These are phyloP conservation scores for Phytophthora colocasiae DNA, from an alignment of 352 stramenopile species.

Conservation along the genomic window DNA sequence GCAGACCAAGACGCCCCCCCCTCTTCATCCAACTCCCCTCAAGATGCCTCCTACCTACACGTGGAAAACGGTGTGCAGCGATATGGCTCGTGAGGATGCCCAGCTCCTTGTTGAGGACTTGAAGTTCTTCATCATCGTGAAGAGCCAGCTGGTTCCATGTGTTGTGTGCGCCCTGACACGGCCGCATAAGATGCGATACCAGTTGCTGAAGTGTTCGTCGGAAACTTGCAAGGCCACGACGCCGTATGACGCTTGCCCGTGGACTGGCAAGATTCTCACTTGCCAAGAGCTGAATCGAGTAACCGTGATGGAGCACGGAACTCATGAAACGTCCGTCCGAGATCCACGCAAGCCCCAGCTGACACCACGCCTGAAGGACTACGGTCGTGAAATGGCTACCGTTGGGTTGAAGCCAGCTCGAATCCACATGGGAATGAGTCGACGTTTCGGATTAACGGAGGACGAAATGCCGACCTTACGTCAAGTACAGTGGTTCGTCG, in stretches of 20 bases:
- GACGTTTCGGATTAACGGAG: not conserved
- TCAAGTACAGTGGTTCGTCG: slow-evolving; percentile 2
- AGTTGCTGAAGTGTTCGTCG: slow-evolving; percentile 1
- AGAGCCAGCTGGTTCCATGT: not conserved
- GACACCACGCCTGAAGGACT: not conserved
- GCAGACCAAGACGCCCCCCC: not conserved
- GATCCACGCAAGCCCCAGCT: not conserved
- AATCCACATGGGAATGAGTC: not conserved
- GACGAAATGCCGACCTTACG: not conserved
- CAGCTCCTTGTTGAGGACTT: not conserved
- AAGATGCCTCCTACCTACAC: not conserved
- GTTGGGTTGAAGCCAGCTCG: not conserved
- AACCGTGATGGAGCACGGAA: not conserved
- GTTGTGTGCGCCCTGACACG: not conserved
- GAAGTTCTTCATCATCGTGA: not conserved
- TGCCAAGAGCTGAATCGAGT: slow-evolving; percentile 4
- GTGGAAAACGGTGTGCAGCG: not conserved
- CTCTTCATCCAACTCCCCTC: not conserved
- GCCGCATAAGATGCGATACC: not conserved
- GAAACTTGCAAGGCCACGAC: slow-evolving; percentile 4
- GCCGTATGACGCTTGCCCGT: not conserved
- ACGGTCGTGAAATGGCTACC: not conserved
- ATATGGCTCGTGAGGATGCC: not conserved
- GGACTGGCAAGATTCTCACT: not conserved
- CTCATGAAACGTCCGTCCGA: not conserved